Base-by-base conservation (phyloP, 805 yeast species). In the baker's yeast (Saccharomyces cerevisiae) region DNA sequence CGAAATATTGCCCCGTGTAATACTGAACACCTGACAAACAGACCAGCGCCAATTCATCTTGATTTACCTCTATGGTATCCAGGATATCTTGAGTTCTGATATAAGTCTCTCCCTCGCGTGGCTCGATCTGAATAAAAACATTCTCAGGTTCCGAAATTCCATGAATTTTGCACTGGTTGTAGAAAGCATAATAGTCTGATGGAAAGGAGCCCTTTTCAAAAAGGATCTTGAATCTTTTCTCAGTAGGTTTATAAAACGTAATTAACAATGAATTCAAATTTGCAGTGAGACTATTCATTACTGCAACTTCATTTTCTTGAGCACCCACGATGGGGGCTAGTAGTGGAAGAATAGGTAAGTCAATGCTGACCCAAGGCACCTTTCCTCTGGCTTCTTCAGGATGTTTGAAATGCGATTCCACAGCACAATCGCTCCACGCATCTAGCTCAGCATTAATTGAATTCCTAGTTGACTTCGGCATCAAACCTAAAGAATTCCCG, bases 401-500 rank as follows among this genome's bases (percentile, higher is more conserved):
- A 63, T 87, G 95, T 55, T 81, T 77, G 70, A 85, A 85, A 69
- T 91, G 98, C 0, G 94, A 81, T 57, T 87, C 90, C 6, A 91
- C 98, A 2, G 84, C 98, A 32, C 90, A 73, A 28, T 68, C 74
- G 30, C 81, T 75, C 98, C 98, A 91, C 0, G 94, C 96, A 59
- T 82, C 79, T 50, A 91, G 72, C 68, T 91, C 97, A 46, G 73
- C 76, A 50, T 70, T 70, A 14, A 91, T 73, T 14, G 87, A 86
- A 6, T 59, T 58, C 32, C 79, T 73, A 0, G 91, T 83, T 6
- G 73, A 65, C 51, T 70, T 73, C 0, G 98, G 97, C 91, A 89
- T 87, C 55, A 91, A 72, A 0, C 98, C 98, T 6, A 91, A 79
- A n/a, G 96, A 89, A 73, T 91, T 92, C 2, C 98, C 98, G 70